Evolutionary conservation across 2,329 filamentous ascomycete species (phyloP), one percentile per base, ranked within the genome.

Genomic region (Zymoseptoria pseudotritici): DNA sequence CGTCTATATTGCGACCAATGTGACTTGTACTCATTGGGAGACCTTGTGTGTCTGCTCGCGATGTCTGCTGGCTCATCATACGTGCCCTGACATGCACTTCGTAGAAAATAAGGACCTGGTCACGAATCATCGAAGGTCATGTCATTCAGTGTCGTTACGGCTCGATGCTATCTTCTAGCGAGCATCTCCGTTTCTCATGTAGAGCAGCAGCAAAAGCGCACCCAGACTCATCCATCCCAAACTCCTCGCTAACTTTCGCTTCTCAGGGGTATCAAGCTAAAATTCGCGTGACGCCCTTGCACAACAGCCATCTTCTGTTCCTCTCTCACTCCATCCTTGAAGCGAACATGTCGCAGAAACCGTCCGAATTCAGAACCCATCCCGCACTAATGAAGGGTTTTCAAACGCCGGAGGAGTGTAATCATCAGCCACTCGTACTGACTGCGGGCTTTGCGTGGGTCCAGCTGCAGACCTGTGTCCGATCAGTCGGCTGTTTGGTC

Each of bases 361-460:
- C 26, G 4, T 29, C 26, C 26, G 26, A 29, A 8, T 29, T 29
- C 26, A 7, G 17, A 7, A 17, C 4, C 36, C 36, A 46, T 46
- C 36, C 36, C 36, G 36, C 36, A 46, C 52, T 29, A 53, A 53
- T 31, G 17, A n/a, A 64, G 51, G 56, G 59, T 54, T 50, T 57
- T 65, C 54, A 66, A 21, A 51, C 62, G 62, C 52, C 63, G 61
- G 7, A 66, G 52, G 21, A 66, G 52, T 19, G 64, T 66, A 11
- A 57, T 60, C 10, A 65, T 42, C 21, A 65, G 24, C 64, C 63
- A 66, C 31, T 61, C 59, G 60, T 61, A 54, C 26, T 60, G 57
- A 26, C 50, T 58, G 24, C 31, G 55, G 24, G 64, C 64, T 46
- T 66, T 61, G 7, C 58, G 58, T 19, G 64, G 64, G 55, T 66